Evolutionary conservation across 169 alveolate genomes (phyloP), one percentile per base, ranked within the genome.

Genomic region (Cardiosporidium cionae): DNA sequence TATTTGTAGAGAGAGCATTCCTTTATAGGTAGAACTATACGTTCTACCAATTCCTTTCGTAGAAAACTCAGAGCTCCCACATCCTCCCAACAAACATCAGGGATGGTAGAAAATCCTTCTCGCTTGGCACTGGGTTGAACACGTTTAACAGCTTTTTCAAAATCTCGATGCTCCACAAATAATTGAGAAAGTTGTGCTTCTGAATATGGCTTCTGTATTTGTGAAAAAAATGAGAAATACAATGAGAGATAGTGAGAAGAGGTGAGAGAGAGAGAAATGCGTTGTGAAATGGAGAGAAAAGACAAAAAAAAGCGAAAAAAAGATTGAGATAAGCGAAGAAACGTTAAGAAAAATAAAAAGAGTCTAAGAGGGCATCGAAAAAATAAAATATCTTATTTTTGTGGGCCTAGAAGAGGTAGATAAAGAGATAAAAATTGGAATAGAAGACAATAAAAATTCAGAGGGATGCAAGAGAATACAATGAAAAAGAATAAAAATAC

Each of bases 261-360:
- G 58, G 89, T 52, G 31, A 89, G 90, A 66, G 83, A n/a, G n/a
- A n/a, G n/a, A n/a, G n/a, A n/a, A n/a, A n/a, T n/a, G n/a, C n/a
- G n/a, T n/a, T n/a, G n/a, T n/a, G n/a, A n/a, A n/a, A n/a, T n/a
- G n/a, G n/a, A n/a, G n/a, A n/a, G n/a, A n/a, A n/a, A n/a, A n/a
- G 83, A 33, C 87, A 70, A 78, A 87, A 92, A n/a, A 9, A 44
- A 44, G 58, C 9, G 7, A 92, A 90, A n/a, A n/a, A n/a, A n/a
- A n/a, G n/a, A n/a, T n/a, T n/a, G n/a, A n/a, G n/a, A n/a, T n/a
- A n/a, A n/a, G n/a, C n/a, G n/a, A n/a, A n/a, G n/a, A n/a, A n/a
- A n/a, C n/a, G n/a, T n/a, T n/a, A n/a, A n/a, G n/a, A n/a, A n/a
- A n/a, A n/a, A n/a, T n/a, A n/a, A n/a, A n/a, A n/a, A n/a, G n/a